A percentile compares a stretch with the other conserved stretches of the same genome.
These are phyloP conservation scores for Lactarius evosmus DNA, from an alignment of 768 basidiomycete genomes.

Conservation along the genomic window DNA sequence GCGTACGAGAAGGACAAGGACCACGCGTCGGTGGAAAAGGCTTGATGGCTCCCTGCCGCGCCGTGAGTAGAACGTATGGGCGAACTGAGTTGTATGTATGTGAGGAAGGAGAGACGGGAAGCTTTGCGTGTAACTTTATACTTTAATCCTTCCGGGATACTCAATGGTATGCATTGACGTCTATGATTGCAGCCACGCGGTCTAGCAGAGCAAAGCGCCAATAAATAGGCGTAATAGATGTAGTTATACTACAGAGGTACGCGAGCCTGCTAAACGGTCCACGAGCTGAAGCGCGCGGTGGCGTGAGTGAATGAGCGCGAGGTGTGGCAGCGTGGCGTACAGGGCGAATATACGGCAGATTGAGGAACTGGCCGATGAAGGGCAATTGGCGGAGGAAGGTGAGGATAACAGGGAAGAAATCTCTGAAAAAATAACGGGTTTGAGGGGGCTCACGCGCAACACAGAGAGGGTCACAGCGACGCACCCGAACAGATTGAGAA, in stretches of 20 bases:
- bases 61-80: neutral
- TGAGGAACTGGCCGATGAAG: slow-evolving; percentile 81
- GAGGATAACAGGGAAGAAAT: slow-evolving; percentile 98
- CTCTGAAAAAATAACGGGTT: slow-evolving; percentile 48
- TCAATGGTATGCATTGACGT: slow-evolving; percentile 1
- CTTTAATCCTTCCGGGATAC: neutral
- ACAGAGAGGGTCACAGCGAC: slow-evolving; percentile 28
- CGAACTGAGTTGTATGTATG: neutral
- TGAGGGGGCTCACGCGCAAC: neutral
- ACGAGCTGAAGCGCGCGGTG: slow-evolving; percentile 31
- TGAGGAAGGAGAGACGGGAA: neutral
- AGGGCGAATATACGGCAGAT: slow-evolving; percentile 80
- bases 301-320: slow-evolving; percentile 1
- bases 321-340: slow-evolving; percentile 46
- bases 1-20: neutral
- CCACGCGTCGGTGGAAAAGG: neutral
- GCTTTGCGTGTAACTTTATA: neutral
- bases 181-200: neutral
- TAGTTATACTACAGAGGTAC: slow-evolving; percentile 32
- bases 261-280: slow-evolving; percentile 38
- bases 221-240: neutral
- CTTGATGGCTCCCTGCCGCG: neutral
- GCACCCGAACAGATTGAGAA: slow-evolving; percentile 96
- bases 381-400: slow-evolving; percentile 94
- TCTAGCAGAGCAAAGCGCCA: neutral